Conservation (phyloP, 495 filamentous ascomycete genomes). For the Aspergillus panamensis region DNA sequence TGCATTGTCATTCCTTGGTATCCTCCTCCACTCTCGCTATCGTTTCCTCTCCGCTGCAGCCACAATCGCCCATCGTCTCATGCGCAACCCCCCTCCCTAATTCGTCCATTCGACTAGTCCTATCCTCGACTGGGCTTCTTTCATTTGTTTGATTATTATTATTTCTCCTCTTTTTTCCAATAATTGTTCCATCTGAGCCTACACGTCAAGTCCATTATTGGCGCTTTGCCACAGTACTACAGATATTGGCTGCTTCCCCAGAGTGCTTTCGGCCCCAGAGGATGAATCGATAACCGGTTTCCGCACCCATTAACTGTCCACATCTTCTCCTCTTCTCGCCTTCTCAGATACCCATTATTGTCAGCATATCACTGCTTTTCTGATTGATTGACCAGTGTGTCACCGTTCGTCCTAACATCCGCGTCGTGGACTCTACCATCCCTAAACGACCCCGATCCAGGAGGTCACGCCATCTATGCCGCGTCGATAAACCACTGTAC, state of each 20-base stretch:
- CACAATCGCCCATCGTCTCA: conserved; percentile 22
- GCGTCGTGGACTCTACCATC: background rate
- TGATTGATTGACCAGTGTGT: background rate
- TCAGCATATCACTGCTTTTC: background rate
- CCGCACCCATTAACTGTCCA: background rate
- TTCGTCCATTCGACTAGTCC: conserved; percentile 15
- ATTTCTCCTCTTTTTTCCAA: conserved; percentile 6
- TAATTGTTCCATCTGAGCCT: conserved; percentile 3
- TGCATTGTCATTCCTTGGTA: conserved; percentile 19
- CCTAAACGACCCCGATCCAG: background rate
- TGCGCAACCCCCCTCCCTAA: conserved; percentile 13
- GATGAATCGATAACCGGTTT: conserved; percentile 12
- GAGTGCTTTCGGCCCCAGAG: conserved; percentile 6
- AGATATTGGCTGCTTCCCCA: background rate
- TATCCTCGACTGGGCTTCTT: conserved; percentile 7
- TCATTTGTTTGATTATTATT: conserved; percentile 1
- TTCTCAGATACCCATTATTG: background rate
- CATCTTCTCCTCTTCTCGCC: background rate
- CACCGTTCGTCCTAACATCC: background rate
- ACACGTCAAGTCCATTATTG: conserved; percentile 19
- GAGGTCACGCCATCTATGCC: conserved; percentile 12
- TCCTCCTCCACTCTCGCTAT: conserved; percentile 11
- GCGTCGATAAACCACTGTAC: background rate
- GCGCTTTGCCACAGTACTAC: conserved; percentile 7
- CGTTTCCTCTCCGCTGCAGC: conserved; percentile 21